Conservation (phyloP, 192 early-diverging fungal species). For the Backusella australiensis region DNA sequence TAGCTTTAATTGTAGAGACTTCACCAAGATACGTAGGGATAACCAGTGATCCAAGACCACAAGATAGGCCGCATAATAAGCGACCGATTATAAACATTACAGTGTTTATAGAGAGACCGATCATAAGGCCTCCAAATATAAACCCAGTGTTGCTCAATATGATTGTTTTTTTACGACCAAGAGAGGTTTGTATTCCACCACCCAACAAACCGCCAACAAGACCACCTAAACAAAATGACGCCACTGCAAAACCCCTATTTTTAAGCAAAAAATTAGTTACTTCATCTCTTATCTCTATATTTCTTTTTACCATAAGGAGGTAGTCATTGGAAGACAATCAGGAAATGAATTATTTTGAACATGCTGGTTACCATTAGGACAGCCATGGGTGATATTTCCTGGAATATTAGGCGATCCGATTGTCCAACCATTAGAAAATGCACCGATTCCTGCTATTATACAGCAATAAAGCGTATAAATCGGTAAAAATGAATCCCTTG, state of each 20-base stretch:
- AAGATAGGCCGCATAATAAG: constrained; percentile 51
- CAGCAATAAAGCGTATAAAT: constrained; percentile 42
- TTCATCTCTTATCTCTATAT: background rate
- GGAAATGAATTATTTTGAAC: constrained; percentile 12
- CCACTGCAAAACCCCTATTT: constrained; percentile 43
- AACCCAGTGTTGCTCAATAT: constrained; percentile 67
- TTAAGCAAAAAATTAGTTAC: background rate
- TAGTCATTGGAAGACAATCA: constrained; percentile 36
- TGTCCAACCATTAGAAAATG: constrained; percentile 40
- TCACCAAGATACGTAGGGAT: constrained; percentile 57
- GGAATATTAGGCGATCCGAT: constrained; percentile 48
- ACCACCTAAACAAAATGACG: constrained; percentile 51
- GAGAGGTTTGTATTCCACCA: constrained; percentile 34
- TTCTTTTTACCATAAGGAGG: constrained; percentile 22
- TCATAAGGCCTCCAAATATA: constrained; percentile 61
- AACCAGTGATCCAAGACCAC: constrained; percentile 51
- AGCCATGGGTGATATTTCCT: constrained; percentile 30
- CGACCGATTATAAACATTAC: constrained; percentile 44
- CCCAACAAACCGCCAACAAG: constrained; percentile 51
- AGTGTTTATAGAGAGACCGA: constrained; percentile 57
- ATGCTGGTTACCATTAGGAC: constrained; percentile 12
- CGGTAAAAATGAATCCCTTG: constrained; percentile 34
- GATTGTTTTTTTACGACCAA: constrained; percentile 43
- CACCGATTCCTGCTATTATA: constrained; percentile 35
- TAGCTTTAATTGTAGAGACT: constrained; percentile 38